A percentile compares a stretch with the other conserved stretches of the same genome.
These are phyloP conservation scores for Spathaspora hagerdaliae DNA, from an alignment of 805 yeast genomes.

Conservation along the genomic window DNA sequence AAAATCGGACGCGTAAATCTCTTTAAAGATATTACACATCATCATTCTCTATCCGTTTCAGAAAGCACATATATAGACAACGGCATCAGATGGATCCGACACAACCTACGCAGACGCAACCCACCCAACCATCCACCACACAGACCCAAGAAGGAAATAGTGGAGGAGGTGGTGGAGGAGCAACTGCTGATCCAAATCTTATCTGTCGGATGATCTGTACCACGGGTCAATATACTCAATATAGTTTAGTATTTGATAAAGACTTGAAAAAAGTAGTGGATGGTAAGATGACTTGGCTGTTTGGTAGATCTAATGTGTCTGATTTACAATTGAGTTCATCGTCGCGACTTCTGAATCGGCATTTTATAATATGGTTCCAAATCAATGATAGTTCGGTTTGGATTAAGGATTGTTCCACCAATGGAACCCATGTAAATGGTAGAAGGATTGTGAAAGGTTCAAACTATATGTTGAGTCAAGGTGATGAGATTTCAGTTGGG, in stretches of 20 bases:
- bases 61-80: no score
- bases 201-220: slow-evolving; percentile 61
- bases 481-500: slow-evolving; percentile 91
- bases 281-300: slow-evolving; percentile 49
- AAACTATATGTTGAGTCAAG: slow-evolving; percentile 80
- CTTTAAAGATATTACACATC: no score
- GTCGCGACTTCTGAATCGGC: slow-evolving; percentile 69
- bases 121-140: slow-evolving; percentile 36
- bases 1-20: no score
- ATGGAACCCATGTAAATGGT: slow-evolving; percentile 87
- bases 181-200: slow-evolving; percentile 21
- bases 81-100: slow-evolving; percentile 15
- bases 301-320: slow-evolving; percentile 70
- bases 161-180: no score
- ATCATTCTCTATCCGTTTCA: no score
- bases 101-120: slow-evolving; percentile 33
- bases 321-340: slow-evolving; percentile 60
- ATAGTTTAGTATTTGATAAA: slow-evolving; percentile 14
- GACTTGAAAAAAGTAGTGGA: slow-evolving; percentile 6
- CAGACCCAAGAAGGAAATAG: slow-evolving; percentile 19
- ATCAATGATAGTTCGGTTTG: slow-evolving; percentile 50
- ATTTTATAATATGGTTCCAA: slow-evolving; percentile 67
- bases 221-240: slow-evolving; percentile 44
- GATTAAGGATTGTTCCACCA: slow-evolving; percentile 79
- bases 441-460: slow-evolving; percentile 68